Evolutionary conservation across 192 early-diverging fungal genomes (phyloP), one percentile per base, ranked within the genome.

Genomic region (Mortierella antarctica): DNA sequence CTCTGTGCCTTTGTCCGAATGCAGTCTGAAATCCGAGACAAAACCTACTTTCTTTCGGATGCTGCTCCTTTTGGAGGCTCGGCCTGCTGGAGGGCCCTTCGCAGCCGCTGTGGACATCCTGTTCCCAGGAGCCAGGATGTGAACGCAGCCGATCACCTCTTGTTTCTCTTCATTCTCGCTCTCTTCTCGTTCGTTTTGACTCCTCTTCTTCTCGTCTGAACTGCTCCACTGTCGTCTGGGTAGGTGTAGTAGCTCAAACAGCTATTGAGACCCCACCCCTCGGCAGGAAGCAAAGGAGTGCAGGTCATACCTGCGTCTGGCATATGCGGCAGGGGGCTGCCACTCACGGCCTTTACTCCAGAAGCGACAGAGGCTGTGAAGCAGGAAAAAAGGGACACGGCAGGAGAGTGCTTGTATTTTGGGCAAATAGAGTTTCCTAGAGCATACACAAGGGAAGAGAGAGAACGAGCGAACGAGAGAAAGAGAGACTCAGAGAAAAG

Each of bases 41-140:
- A 46, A 9, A 55, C 21, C 1, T 11, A 6, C 44, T 12, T 9
- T n/a, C 13, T 51, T 51, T 70, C 67, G 67, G 67, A 70, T 70
- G 66, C 14, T 68, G 67, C 67, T 70, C 56, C 57, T 70, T 70
- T 70, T 70, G 67, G 67, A 57, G 42, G 42, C 31, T 31, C 31
- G 31, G 31, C 31, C 31, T 31, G 31, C 31, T 31, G 31, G 31
- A 31, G 31, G 31, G 31, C 31, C 31, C 31, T 31, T 31, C 31
- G 31, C 31, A 31, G 3, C 31, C 1, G 31, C 31, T 31, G 31
- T 31, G 31, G 31, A 31, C 31, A 31, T 31, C 31, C 1, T 3
- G 31, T 31, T 31, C 31, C 31, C 31, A 31, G 20, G 20, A 56
- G 54, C 20, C 20, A 23, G 54, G 54, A 31, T 31, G 31, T 31